These are phyloP conservation scores for Avicennia marina DNA, from an alignment of 257 asterid species.

Conservation along the genomic window DNA sequence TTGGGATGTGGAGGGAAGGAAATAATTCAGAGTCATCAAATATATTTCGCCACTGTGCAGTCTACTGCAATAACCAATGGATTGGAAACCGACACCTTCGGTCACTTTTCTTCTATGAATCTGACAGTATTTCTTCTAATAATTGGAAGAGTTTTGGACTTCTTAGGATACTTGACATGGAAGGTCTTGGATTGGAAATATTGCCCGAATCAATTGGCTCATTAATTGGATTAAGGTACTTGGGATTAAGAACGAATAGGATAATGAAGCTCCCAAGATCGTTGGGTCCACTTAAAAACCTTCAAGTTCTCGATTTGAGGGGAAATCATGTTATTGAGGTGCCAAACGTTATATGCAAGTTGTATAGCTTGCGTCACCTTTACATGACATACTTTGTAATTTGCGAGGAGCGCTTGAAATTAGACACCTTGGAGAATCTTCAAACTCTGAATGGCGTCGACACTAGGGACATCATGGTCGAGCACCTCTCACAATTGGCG, in stretches of 20 bases:
- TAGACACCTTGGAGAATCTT: constrained; percentile 8
- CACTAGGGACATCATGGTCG: neutral
- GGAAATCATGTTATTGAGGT: neutral
- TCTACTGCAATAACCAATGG: neutral
- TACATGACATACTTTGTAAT: neutral
- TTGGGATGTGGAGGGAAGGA: constrained; percentile 10
- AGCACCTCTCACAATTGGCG: neutral
- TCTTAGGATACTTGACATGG: constrained; percentile 13
- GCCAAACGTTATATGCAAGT: constrained; percentile 18
- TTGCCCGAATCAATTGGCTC: neutral
- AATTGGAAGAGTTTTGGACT: constrained; percentile 11
- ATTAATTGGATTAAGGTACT: constrained; percentile 18
- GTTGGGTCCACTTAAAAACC: constrained; percentile 7
- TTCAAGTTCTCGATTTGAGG: constrained; percentile 16
- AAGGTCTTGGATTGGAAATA: neutral
- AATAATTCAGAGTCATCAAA: neutral
- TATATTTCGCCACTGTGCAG: constrained; percentile 8
- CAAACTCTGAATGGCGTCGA: constrained; percentile 15
- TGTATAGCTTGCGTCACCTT: constrained; percentile 7
- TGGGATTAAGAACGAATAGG: constrained; percentile 7
- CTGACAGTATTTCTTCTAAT: neutral
- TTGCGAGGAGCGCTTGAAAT: neutral
- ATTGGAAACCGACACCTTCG: neutral
- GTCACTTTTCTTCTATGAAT: constrained; percentile 6
- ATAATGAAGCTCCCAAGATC: constrained; percentile 18